phyloP scores from a whole-genome alignment of 2,329 filamentous ascomycete species.

The Leptographium galeiforme region DNA sequence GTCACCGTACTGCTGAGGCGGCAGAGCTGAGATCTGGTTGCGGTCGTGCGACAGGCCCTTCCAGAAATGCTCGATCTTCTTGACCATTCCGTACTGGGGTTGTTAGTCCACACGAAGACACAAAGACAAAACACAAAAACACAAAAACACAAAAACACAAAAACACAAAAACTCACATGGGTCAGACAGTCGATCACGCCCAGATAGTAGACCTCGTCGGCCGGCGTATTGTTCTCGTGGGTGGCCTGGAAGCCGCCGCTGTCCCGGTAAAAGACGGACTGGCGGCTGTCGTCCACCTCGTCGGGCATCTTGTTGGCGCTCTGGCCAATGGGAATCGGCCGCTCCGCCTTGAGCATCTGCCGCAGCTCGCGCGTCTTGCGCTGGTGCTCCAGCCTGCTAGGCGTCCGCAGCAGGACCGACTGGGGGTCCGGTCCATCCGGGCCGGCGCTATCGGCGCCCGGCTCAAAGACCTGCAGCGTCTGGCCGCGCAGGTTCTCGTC shows the following conservation, averaged over 20 bases:
- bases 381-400: conserved; percentile 83
- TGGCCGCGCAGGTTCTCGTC: conserved; percentile 86
- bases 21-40: conserved; percentile 81
- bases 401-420: conserved; percentile 66
- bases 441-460: conserved; percentile 52
- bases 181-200: conserved; percentile 98
- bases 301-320: conserved; percentile 79
- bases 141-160: conserved; percentile 8
- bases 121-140: neutral
- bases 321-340: conserved; percentile 84
- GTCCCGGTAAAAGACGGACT: conserved; percentile 81
- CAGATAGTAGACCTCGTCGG: conserved; percentile 92
- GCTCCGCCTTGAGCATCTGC: conserved; percentile 83
- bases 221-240: conserved; percentile 72
- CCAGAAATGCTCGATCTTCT: conserved; percentile 93
- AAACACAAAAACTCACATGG: conserved; percentile 60
- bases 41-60: conserved; percentile 80
- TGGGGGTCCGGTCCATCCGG: conserved; percentile 40
- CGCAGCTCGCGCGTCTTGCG: conserved; percentile 83
- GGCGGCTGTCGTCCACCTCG: conserved; percentile 62
- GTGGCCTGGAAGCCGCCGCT: conserved; percentile 90
- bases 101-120: conserved; percentile 6
- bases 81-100: conserved; percentile 77
- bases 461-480: conserved; percentile 87
- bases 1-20: conserved; percentile 81